Evolutionary conservation across 805 yeast species (phyloP), one percentile per base, ranked within the genome.

Genomic region (Kazachstania viticola): DNA sequence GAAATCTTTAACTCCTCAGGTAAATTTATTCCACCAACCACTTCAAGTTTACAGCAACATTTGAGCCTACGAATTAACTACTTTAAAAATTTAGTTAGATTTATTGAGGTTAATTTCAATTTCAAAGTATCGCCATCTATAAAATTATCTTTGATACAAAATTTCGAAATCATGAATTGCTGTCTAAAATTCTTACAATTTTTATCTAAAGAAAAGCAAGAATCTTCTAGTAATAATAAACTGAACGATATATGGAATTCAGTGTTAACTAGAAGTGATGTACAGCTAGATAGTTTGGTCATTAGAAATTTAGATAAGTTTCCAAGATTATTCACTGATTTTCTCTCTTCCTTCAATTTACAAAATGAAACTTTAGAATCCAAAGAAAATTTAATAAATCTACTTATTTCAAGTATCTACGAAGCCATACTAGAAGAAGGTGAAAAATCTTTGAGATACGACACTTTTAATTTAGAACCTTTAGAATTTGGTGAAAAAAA

Each of bases 1-100:
- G 87, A 79, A 37, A 66, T 87, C 8, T 46, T 79, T 19, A 47
- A 56, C 14, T 72, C 83, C 4, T 57, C 59, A 1, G 73, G 82
- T 0, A 55, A 61, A 5, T 77, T 74, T 41, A 57, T 78, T 14
- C 75, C 83, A 3, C 62, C 70, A 3, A 54, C 65, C 26, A 54
- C 68, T 9, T 65, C 75, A 1, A 64, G 76, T 2, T 43, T 75
- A 9, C 61, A 57, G 7, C 69, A 65, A 13, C 76, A 72, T 35
- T 58, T 82, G 23, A 54, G 51, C 4, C 53, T 67, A 32, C 69
- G 93, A 32, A 54, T 63, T 3, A 46, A 56, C 5, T 62, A 67
- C 30, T 58, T 64, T 30, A 54, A 58, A 32, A 61, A 58, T 32
- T 59, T 80, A 13, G 59, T 73, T 9, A 45, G 46, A 2, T 77